These are phyloP conservation scores for Imleria badia DNA, from an alignment of 768 basidiomycete species.

Conservation along the genomic window DNA sequence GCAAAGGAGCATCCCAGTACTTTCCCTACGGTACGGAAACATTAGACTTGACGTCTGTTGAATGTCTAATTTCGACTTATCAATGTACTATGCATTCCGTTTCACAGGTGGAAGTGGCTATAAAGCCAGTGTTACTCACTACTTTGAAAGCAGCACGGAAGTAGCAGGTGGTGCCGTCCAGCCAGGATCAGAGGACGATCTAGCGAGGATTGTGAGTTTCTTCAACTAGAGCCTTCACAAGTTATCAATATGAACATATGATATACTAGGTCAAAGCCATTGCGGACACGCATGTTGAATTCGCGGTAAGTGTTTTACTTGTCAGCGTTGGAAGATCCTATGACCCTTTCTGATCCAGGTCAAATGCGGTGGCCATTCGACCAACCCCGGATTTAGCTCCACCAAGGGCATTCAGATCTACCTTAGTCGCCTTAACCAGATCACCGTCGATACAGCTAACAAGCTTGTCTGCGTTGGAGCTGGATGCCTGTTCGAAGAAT, in stretches of 20 bases:
- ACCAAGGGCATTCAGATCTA: constrained; percentile 31
- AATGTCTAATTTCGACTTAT: background rate
- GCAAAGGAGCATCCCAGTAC: constrained; percentile 6
- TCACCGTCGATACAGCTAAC: background rate
- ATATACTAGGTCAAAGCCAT: constrained; percentile 9
- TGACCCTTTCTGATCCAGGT: constrained; percentile 15
- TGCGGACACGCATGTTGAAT: constrained; percentile 1
- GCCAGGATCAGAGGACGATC: constrained; percentile 12
- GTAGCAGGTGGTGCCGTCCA: constrained; percentile 10
- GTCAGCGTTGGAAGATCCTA: background rate
- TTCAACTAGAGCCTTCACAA: background rate
- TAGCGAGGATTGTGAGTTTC: constrained; percentile 5
- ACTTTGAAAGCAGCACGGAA: constrained; percentile 14
- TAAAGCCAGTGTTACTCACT: constrained; percentile 11
- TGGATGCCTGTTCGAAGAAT: constrained; percentile 30
- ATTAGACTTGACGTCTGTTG: background rate
- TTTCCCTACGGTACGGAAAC: constrained; percentile 5
- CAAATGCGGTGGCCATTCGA: constrained; percentile 34
- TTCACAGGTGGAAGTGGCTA: constrained; percentile 15
- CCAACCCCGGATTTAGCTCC: constrained; percentile 32
- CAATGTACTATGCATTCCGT: background rate
- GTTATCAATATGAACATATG: background rate
- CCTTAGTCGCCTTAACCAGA: constrained; percentile 26
- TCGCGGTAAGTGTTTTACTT: constrained; percentile 7
- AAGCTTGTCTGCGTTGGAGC: constrained; percentile 23